Conservation (phyloP, 192 early-diverging fungal species). For the Mortierella alpina region DNA sequence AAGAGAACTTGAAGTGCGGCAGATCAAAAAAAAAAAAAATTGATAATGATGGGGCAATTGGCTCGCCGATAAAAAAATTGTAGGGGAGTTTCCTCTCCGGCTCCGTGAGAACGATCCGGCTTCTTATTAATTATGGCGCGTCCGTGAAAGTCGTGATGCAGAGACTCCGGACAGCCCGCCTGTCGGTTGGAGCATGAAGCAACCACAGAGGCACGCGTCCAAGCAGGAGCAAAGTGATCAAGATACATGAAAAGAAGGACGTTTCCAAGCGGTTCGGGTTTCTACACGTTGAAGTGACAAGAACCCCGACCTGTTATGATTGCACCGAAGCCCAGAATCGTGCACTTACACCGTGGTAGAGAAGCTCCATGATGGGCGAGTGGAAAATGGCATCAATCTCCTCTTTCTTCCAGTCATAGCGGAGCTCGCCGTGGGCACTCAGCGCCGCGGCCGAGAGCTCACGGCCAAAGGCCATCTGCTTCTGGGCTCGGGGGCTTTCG, state of each 20-base stretch:
- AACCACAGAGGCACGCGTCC: neutral
- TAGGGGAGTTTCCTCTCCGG: conserved; percentile 2
- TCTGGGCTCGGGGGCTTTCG: conserved; percentile 41
- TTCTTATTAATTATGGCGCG: neutral
- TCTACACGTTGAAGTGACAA: conserved; percentile 52
- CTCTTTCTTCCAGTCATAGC: conserved; percentile 79
- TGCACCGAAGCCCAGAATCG: neutral
- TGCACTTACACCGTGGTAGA: conserved; percentile 75
- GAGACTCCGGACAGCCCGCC: neutral
- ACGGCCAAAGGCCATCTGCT: conserved; percentile 44
- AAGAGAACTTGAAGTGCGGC: neutral
- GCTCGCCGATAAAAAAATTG: conserved; percentile 22
- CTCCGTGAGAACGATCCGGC: neutral
- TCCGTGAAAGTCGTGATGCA: neutral
- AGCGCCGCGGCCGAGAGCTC: conserved; percentile 58
- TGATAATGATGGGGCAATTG: conserved; percentile 29
- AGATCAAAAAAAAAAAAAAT: conserved; percentile 17
- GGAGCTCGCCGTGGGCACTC: conserved; percentile 59
- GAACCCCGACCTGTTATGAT: neutral
- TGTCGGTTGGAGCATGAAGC: neutral
- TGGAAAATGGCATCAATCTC: conserved; percentile 82
- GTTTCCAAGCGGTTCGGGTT: conserved; percentile 37
- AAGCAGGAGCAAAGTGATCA: neutral
- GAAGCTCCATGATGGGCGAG: conserved; percentile 79
- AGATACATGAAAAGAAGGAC: conserved; percentile 4